Percentiles rank a stretch among this genome's conserved stretches.
These are phyloP conservation scores for Penicillium fuscoglaucum DNA, from an alignment of 2,329 filamentous ascomycete genomes.

Conservation along the genomic window DNA sequence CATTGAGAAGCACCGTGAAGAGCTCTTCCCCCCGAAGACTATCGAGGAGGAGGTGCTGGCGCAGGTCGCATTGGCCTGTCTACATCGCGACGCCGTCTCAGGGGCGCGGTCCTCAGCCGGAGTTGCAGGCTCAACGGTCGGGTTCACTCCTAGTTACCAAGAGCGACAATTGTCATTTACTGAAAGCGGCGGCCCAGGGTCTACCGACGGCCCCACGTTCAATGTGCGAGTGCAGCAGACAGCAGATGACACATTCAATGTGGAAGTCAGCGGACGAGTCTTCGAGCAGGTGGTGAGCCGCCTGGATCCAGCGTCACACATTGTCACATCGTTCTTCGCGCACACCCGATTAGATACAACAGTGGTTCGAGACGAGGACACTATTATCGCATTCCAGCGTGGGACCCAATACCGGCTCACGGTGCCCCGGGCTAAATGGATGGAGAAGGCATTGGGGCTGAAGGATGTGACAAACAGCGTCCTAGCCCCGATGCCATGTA, in stretches of 20 bases:
- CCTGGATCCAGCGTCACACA: slow-evolving; percentile 47
- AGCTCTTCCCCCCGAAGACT: slow-evolving; percentile 67
- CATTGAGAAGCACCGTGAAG: slow-evolving; percentile 81
- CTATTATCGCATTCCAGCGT: slow-evolving; percentile 73
- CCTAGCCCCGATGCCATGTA: slow-evolving; percentile 94
- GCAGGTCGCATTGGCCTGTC: slow-evolving; percentile 79
- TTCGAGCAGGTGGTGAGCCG: slow-evolving; percentile 52
- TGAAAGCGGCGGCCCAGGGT: slow-evolving; percentile 48
- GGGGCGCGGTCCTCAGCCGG: slow-evolving; percentile 25
- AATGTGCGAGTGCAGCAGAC: slow-evolving; percentile 55
- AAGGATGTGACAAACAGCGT: slow-evolving; percentile 82
- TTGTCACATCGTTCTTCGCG: slow-evolving; percentile 75
- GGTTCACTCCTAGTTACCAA: slow-evolving; percentile 65
- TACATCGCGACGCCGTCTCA: slow-evolving; percentile 51
- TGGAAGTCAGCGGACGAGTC: slow-evolving; percentile 45
- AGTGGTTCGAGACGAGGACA: slow-evolving; percentile 57
- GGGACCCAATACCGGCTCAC: slow-evolving; percentile 59
- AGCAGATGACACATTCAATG: slow-evolving; percentile 49
- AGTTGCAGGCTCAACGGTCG: slow-evolving; percentile 42
- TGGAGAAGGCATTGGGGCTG: slow-evolving; percentile 79
- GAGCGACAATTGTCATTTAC: slow-evolving; percentile 62
- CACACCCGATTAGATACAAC: slow-evolving; percentile 77
- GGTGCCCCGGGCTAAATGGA: slow-evolving; percentile 69
- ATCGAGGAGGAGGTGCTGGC: slow-evolving; percentile 73
- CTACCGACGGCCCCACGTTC: slow-evolving; percentile 40